phyloP scores from a whole-genome alignment of 768 basidiomycete genomes.

The Trametes cubensis region DNA sequence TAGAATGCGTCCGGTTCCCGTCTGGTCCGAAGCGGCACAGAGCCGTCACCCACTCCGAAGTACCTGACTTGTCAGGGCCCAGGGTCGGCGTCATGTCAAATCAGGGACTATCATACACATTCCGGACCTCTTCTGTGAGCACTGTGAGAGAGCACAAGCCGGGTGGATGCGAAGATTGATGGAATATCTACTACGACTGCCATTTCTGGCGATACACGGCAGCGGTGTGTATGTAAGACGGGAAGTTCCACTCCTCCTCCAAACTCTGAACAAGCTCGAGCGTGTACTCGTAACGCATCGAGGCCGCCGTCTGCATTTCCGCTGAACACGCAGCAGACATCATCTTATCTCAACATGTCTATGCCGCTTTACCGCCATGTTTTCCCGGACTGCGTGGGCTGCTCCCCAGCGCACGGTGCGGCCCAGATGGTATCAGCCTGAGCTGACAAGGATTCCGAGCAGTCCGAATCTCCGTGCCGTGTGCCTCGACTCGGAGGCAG shows the following conservation, averaged over 20 bases:
- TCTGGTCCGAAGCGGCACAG: too few species aligned
- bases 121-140: neutral
- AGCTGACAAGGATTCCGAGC: slow-evolving; percentile 23
- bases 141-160: slow-evolving; percentile 10
- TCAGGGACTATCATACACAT: slow-evolving; percentile 4
- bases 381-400: neutral
- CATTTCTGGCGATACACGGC: neutral
- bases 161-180: neutral
- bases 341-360: neutral
- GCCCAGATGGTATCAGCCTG: neutral
- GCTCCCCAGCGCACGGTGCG: slow-evolving; percentile 1
- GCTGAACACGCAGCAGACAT: too few species aligned
- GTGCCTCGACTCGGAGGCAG: slow-evolving; percentile 10
- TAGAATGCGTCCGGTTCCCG: too few species aligned
- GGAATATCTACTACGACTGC: slow-evolving; percentile 3
- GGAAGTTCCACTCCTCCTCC: too few species aligned
- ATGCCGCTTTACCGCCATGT: neutral
- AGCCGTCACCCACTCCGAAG: neutral
- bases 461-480: slow-evolving; percentile 6
- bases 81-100: slow-evolving; percentile 4
- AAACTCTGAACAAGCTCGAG: too few species aligned
- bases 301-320: neutral
- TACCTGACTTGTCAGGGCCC: neutral
- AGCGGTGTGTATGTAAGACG: slow-evolving; percentile 5
- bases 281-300: neutral